phyloP scores from a whole-genome alignment of 345 rosid species.

The Mangifera indica region DNA sequence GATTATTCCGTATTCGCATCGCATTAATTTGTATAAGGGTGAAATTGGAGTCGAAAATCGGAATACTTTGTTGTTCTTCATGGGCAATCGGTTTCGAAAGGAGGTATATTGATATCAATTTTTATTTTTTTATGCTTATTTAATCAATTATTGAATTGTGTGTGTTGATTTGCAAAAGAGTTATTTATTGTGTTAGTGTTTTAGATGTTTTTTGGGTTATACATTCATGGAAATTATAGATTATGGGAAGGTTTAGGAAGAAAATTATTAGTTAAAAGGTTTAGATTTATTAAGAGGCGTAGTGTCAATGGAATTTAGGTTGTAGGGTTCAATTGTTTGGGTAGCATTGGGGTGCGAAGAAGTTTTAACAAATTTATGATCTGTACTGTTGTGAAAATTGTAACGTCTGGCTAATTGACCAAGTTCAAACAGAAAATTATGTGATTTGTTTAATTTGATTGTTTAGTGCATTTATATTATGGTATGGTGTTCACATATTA shows the following conservation, averaged over 20 bases:
- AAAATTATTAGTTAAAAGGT: too few species aligned
- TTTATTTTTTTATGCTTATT: background rate
- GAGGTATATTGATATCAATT: conserved; percentile 47
- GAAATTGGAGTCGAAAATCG: conserved; percentile 61
- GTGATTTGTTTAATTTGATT: background rate
- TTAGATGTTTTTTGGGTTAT: too few species aligned
- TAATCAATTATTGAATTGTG: background rate
- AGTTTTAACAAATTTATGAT: background rate
- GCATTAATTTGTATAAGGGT: conserved; percentile 68
- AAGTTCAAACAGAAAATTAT: background rate
- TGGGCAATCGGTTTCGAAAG: conserved; percentile 96
- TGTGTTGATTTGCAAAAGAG: background rate
- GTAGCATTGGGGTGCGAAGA: background rate
- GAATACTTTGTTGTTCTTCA: conserved; percentile 79
- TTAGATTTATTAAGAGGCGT: too few species aligned
- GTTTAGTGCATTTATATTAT: background rate
- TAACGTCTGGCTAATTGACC: background rate
- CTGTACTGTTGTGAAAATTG: too few species aligned
- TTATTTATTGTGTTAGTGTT: background rate
- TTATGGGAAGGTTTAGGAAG: too few species aligned
- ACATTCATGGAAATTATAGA: too few species aligned
- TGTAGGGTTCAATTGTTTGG: background rate
- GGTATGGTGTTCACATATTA: background rate
- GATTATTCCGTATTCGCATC: conserved; percentile 82
- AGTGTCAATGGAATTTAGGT: background rate